Conservation (phyloP, 2,329 filamentous ascomycete genomes). For the Monosporascus sp. region DNA sequence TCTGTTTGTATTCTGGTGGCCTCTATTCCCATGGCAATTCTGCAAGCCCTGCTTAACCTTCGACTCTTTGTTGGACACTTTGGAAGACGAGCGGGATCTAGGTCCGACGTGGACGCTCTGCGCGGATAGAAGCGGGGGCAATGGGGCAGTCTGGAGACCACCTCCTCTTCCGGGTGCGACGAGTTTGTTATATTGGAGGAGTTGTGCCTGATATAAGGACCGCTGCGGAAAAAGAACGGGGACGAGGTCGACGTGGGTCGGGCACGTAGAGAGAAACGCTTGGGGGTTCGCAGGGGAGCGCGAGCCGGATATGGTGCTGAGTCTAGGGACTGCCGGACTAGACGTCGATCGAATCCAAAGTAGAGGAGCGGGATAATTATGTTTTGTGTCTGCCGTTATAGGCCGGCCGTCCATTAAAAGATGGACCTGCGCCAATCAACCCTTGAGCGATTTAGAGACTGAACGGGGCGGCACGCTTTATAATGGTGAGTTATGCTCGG, state of each 20-base stretch:
- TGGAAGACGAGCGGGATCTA: conserved; percentile 54
- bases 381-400: conserved; percentile 42
- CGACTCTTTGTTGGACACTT: conserved; percentile 51
- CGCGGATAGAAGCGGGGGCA: conserved; percentile 49
- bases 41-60: conserved; percentile 41
- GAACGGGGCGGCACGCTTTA: conserved; percentile 1
- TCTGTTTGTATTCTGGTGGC: conserved; percentile 50
- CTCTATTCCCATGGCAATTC: conserved; percentile 62
- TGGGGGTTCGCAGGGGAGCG: conserved; percentile 14
- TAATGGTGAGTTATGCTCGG: background rate
- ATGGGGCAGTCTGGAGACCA: conserved; percentile 50
- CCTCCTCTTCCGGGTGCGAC: conserved; percentile 51
- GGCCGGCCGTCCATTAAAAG: conserved; percentile 48
- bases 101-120: conserved; percentile 51
- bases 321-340: conserved; percentile 27
- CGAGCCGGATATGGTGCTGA: conserved; percentile 21
- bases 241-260: conserved; percentile 46
- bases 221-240: conserved; percentile 56
- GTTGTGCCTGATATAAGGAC: conserved; percentile 55
- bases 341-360: conserved; percentile 34
- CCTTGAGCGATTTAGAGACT: conserved; percentile 11
- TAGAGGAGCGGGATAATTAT: conserved; percentile 37
- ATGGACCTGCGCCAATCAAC: conserved; percentile 23
- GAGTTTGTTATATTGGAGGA: conserved; percentile 61
- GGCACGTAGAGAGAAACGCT: conserved; percentile 11